A percentile compares a stretch with the other conserved stretches of the same genome.
Evolutionary conservation across 2,329 filamentous ascomycete species (phyloP).

Genomic region (Eutypa lata): DNA sequence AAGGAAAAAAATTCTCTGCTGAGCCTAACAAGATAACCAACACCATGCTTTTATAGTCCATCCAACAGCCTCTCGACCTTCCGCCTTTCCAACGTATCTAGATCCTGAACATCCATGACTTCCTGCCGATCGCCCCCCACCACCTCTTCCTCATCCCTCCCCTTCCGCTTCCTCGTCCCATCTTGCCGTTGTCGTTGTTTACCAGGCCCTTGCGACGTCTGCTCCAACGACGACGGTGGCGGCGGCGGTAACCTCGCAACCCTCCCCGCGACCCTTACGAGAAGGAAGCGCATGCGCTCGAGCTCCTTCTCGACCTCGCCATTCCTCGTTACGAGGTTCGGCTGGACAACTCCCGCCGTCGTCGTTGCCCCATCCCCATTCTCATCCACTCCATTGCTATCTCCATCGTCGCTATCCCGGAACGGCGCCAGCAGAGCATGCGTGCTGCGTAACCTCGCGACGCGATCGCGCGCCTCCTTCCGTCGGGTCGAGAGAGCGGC

Average conservation of each 20-base stretch:
- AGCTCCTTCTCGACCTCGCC: slow-evolving; percentile 65
- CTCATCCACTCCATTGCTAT: slow-evolving; percentile 21
- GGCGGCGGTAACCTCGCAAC: slow-evolving; percentile 36
- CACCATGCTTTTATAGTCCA: slow-evolving; percentile 29
- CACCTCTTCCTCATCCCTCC: slow-evolving; percentile 11
- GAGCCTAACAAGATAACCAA: too few species aligned
- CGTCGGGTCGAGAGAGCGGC: slow-evolving; percentile 46
- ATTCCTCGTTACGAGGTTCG: slow-evolving; percentile 64
- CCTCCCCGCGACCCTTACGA: slow-evolving; percentile 56
- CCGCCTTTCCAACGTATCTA: slow-evolving; percentile 37
- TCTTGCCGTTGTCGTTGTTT: too few species aligned
- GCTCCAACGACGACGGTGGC: too few species aligned
- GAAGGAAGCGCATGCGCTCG: slow-evolving; percentile 61
- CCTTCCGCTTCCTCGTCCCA: not conserved
- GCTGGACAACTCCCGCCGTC: slow-evolving; percentile 51
- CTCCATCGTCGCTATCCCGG: slow-evolving; percentile 1
- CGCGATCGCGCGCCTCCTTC: slow-evolving; percentile 34
- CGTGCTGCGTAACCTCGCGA: slow-evolving; percentile 48
- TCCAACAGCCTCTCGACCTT: slow-evolving; percentile 42
- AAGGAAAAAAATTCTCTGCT: too few species aligned
- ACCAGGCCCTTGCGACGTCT: too few species aligned
- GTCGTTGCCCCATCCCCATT: slow-evolving; percentile 27
- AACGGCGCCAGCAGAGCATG: slow-evolving; percentile 51
- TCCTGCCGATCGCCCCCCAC: slow-evolving; percentile 6
- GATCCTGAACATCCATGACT: slow-evolving; percentile 28